Evolutionary conservation across 208 protist genomes (phyloP).

Genomic region (Crithidia fasciculata): DNA sequence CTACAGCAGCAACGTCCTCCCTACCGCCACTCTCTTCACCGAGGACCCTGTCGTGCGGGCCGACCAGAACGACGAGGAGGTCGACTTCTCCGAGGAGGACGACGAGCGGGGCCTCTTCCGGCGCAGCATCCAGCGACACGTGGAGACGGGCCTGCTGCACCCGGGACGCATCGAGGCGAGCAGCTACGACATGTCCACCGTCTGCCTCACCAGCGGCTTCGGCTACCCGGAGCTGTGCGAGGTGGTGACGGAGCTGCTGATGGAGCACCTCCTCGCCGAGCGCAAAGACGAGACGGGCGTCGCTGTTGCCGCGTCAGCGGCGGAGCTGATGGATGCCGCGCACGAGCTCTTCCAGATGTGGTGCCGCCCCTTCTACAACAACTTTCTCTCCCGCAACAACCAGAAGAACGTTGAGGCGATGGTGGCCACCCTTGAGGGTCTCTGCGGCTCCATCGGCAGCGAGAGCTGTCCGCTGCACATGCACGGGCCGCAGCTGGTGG

Average conservation of each 20-base stretch:
- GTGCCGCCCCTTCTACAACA: conserved; percentile 74
- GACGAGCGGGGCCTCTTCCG: conserved; percentile 48
- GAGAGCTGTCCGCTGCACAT: conserved; percentile 50
- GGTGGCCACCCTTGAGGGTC: conserved; percentile 68
- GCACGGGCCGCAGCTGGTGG: conserved; percentile 57
- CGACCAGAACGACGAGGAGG: conserved; percentile 32
- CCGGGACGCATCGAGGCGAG: conserved; percentile 55
- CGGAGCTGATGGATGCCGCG: conserved; percentile 31
- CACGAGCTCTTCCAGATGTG: conserved; percentile 64
- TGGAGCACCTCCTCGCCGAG: conserved; percentile 52
- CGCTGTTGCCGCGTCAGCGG: conserved; percentile 19
- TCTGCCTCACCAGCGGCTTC: conserved; percentile 51
- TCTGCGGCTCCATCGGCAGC: conserved; percentile 61
- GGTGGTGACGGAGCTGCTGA: conserved; percentile 76
- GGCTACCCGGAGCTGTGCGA: conserved; percentile 69
- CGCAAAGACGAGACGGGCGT: conserved; percentile 18
- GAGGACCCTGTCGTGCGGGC: conserved; percentile 50
- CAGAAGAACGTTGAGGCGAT: conserved; percentile 68
- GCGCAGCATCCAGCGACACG: conserved; percentile 38
- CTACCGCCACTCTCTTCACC: conserved; percentile 68
- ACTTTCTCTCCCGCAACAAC: conserved; percentile 47
- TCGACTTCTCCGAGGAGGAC: conserved; percentile 46
- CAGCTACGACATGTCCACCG: conserved; percentile 67
- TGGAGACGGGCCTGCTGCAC: conserved; percentile 52
- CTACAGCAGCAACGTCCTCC: conserved; percentile 40